phyloP scores from a whole-genome alignment of 129 eudicot genomes.

The Deinandra increscens region DNA sequence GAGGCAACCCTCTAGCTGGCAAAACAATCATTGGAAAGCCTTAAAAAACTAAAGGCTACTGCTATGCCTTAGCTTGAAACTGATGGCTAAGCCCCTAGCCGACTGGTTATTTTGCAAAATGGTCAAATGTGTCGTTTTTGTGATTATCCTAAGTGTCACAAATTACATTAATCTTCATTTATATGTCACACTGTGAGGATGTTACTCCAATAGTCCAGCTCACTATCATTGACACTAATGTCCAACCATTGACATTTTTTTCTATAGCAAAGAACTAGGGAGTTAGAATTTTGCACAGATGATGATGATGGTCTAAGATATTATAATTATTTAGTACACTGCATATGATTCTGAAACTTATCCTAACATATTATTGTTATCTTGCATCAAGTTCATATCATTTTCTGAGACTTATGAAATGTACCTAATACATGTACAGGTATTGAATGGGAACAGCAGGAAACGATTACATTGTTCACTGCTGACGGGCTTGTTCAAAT shows the following conservation, averaged over 20 bases:
- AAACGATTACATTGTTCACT: conserved; percentile 81
- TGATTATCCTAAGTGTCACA: no score
- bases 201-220: no score
- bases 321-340: neutral
- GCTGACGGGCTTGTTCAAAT: conserved; percentile 89
- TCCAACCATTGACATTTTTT: neutral
- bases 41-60: no score
- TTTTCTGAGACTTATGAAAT: neutral
- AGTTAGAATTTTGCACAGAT: neutral
- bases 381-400: neutral
- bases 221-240: no score
- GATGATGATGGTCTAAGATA: neutral
- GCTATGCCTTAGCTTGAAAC: no score
- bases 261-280: neutral
- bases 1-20: no score
- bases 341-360: neutral
- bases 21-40: no score
- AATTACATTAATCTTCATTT: no score
- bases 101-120: no score
- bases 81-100: no score
- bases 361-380: neutral
- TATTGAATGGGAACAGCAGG: conserved; percentile 86
- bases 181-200: no score
- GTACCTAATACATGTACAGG: conserved; percentile 35
- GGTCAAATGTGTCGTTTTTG: no score